Evolutionary conservation across 2,329 filamentous ascomycete species (phyloP).

Genomic region (Didymella segeticola): DNA sequence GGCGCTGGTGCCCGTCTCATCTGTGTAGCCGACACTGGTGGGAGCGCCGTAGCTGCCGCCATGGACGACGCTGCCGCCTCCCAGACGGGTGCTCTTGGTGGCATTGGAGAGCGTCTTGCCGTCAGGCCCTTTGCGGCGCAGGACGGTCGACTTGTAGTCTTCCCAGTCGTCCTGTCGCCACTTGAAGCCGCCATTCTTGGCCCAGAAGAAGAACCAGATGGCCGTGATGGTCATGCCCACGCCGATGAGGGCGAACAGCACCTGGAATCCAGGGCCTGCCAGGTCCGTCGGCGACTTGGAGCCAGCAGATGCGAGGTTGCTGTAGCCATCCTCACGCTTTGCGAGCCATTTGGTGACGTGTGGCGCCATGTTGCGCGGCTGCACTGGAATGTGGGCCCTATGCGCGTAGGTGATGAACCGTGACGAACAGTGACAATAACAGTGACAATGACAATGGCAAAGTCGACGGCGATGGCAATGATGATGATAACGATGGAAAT

Average conservation of each 20-base stretch:
- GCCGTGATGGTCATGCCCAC: constrained; percentile 73
- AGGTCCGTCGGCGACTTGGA: constrained; percentile 47
- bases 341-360: constrained; percentile 38
- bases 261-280: constrained; percentile 71
- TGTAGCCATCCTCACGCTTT: constrained; percentile 33
- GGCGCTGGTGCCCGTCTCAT: constrained; percentile 54
- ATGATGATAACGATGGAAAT: no score
- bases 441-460: no score
- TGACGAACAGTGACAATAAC: constrained; percentile 9
- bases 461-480: no score
- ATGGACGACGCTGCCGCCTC: constrained; percentile 83
- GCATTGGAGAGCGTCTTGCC: constrained; percentile 84
- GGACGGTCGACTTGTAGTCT: constrained; percentile 94
- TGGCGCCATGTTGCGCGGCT: constrained; percentile 39
- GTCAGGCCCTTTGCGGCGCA: constrained; percentile 87
- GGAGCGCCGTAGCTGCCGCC: constrained; percentile 59
- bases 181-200: constrained; percentile 91
- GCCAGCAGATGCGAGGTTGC: constrained; percentile 42
- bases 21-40: constrained; percentile 52
- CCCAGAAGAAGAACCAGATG: constrained; percentile 98
- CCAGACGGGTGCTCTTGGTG: constrained; percentile 80
- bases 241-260: constrained; percentile 84
- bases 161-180: constrained; percentile 92
- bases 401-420: constrained; percentile 17
- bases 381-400: constrained; percentile 15